These are phyloP conservation scores for Neopestalotiopsis sp. DNA, from an alignment of 2,329 filamentous ascomycete genomes.

Conservation along the genomic window DNA sequence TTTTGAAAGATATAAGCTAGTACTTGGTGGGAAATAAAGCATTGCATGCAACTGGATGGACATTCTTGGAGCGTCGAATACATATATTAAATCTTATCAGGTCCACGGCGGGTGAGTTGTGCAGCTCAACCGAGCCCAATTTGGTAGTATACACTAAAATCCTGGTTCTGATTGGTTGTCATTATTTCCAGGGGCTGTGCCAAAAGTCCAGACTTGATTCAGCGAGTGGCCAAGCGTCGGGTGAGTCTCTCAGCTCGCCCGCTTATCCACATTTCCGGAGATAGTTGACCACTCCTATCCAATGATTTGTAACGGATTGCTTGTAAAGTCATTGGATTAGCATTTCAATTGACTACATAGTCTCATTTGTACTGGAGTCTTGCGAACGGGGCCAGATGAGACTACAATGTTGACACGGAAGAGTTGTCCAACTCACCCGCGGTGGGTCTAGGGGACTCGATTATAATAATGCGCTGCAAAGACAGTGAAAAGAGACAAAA, in stretches of 20 bases:
- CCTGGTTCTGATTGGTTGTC: background rate
- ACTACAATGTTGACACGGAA: background rate
- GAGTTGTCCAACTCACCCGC: background rate
- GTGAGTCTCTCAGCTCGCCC: background rate
- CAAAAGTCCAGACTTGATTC: background rate
- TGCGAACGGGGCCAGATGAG: background rate
- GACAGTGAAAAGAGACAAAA: background rate
- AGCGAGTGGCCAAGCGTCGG: background rate
- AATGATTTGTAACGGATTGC: background rate
- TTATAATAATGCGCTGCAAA: background rate
- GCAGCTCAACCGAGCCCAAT: background rate
- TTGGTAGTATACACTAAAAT: background rate
- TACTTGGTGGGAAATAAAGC: background rate
- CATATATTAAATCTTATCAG: slow-evolving; percentile 1
- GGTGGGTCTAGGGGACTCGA: background rate
- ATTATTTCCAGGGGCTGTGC: background rate
- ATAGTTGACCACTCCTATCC: background rate
- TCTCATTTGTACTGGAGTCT: background rate
- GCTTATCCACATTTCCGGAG: background rate
- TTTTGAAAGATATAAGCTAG: background rate
- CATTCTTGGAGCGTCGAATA: background rate
- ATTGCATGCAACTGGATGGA: background rate
- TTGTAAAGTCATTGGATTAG: background rate
- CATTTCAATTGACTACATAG: background rate
- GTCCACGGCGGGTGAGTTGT: background rate